Evolutionary conservation across 2,329 filamentous ascomycete genomes (phyloP), one percentile per base, ranked within the genome.

Genomic region (Orbilia blumenaviensis): DNA sequence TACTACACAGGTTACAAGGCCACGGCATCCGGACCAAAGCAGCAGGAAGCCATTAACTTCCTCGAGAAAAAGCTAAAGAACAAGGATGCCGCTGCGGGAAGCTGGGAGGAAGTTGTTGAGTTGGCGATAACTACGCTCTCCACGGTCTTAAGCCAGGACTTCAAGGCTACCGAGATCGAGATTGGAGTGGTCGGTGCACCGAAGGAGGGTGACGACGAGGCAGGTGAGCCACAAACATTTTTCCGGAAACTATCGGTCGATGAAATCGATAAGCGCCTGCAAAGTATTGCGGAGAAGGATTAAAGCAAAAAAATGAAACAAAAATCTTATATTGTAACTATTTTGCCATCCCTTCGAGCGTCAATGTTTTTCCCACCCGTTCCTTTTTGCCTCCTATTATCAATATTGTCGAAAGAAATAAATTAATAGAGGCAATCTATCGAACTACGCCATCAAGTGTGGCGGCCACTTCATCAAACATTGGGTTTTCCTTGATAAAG

Each of bases 51-150:
- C 78, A 89, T 98, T 83, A 99, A 99, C 85, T 93, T 96, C 84
- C 87, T 99, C 73, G 95, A 99, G 89, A 98, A 98, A 90, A 98
- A 98, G 88, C 89, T 99, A 84, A 97, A 97, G 87, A 97, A 97
- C 90, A 97, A 97, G 89, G 94, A 98, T 82, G 87, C 88, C 81
- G 95, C 94, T 36, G 91, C 95, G 71, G 95, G 95, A 77, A 90
- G 86, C 82, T 99, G 95, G 95, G 92, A 97, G 84, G 95, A 99
- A 77, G 95, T 99, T 56, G 94, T 99, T 58, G 95, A 99, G 87
- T 87, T 98, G 81, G 95, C 92, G 73, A 99, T 99, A 83, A 92
- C 93, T 48, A 94, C 95, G 5, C 86, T 99, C 83, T 97, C 94
- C 88, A 96, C 92, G 36, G 94, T 99, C 76, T 88, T 99, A 79